Conservation (phyloP, 495 filamentous ascomycete species). For the Saxophila tyrrhenica region DNA sequence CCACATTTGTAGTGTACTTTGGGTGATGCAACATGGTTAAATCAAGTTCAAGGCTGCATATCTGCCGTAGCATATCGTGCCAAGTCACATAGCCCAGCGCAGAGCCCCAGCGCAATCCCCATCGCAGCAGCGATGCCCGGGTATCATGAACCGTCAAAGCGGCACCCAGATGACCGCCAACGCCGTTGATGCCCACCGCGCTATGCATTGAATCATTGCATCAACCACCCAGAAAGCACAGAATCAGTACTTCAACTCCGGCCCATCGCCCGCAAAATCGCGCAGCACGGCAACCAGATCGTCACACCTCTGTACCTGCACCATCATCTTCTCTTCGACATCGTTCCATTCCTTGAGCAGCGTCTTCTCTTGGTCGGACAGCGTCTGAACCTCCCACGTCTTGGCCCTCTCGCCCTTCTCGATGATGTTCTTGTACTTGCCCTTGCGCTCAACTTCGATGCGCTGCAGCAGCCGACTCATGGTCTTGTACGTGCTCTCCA, state of each 20-base stretch:
- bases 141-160: too few relatives aligned
- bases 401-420: slow-evolving; percentile 70
- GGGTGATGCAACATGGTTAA: too few relatives aligned
- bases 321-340: slow-evolving; percentile 63
- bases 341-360: slow-evolving; percentile 55
- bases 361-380: slow-evolving; percentile 56
- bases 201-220: too few relatives aligned
- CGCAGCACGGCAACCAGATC: slow-evolving; percentile 70
- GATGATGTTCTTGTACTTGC: slow-evolving; percentile 52
- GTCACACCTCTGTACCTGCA: slow-evolving; percentile 68
- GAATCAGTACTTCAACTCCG: too few relatives aligned
- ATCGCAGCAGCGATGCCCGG: not conserved
- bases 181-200: not conserved
- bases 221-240: too few relatives aligned
- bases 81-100: too few relatives aligned
- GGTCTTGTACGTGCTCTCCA: slow-evolving; percentile 72
- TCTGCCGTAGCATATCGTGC: too few relatives aligned
- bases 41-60: too few relatives aligned
- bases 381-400: slow-evolving; percentile 68
- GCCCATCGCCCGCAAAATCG: slow-evolving; percentile 50
- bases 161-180: too few relatives aligned
- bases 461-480: slow-evolving; percentile 81
- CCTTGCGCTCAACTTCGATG: slow-evolving; percentile 53
- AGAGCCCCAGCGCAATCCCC: too few relatives aligned
- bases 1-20: not conserved